A percentile compares a stretch with the other conserved stretches of the same genome.
phyloP scores from a whole-genome alignment of 257 asterid species.

The Coffea canephora region DNA sequence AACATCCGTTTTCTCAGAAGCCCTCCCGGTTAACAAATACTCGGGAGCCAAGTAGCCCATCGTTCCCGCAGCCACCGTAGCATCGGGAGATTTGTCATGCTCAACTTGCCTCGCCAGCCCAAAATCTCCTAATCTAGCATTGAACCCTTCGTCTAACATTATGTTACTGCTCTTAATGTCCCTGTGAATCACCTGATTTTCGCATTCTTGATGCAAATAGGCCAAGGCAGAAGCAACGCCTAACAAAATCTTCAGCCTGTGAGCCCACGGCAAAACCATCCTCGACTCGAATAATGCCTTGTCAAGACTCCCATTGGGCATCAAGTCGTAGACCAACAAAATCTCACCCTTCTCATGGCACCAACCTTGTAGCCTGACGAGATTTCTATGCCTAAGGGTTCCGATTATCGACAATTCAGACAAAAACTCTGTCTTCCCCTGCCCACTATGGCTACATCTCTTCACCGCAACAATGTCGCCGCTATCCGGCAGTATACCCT shows the following conservation, averaged over 20 bases:
- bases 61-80: constrained; percentile 83
- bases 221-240: constrained; percentile 85
- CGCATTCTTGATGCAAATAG: constrained; percentile 81
- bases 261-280: constrained; percentile 56
- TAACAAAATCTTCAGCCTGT: constrained; percentile 51
- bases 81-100: constrained; percentile 80
- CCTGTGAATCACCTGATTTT: constrained; percentile 74
- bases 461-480: constrained; percentile 75
- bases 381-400: constrained; percentile 76
- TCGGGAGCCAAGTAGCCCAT: constrained; percentile 93
- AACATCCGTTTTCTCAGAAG: constrained; percentile 71
- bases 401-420: constrained; percentile 77
- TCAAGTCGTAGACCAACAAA: constrained; percentile 63
- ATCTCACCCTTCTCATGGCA: constrained; percentile 82
- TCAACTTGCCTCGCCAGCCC: constrained; percentile 73
- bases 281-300: constrained; percentile 70
- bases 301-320: constrained; percentile 81
- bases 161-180: constrained; percentile 77
- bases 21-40: constrained; percentile 72
- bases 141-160: constrained; percentile 81
- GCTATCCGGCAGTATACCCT: constrained; percentile 47
- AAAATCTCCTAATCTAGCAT: constrained; percentile 76
- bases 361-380: constrained; percentile 79
- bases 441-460: constrained; percentile 67
- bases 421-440: constrained; percentile 70